Evolutionary conservation across 768 basidiomycete species (phyloP).

Genomic region (Termitomyces sp.): DNA sequence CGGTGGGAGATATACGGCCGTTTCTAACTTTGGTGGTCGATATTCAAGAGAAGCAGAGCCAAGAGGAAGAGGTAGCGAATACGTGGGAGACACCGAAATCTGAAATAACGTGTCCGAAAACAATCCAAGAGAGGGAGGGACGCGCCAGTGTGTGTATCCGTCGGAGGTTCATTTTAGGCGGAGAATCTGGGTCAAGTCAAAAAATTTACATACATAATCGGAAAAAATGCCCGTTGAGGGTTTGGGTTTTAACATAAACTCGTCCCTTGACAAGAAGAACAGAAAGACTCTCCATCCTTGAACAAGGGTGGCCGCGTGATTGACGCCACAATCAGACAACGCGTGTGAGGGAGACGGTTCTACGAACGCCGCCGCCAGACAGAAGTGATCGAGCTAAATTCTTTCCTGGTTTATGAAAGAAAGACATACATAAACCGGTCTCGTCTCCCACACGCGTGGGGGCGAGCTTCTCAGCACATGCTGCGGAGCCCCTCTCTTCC

Average conservation of each 20-base stretch:
- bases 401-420: neutral
- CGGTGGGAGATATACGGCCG: neutral
- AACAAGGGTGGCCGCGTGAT: neutral
- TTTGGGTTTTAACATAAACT: neutral
- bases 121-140: too few relatives aligned
- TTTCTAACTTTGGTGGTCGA: neutral
- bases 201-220: neutral
- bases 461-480: neutral
- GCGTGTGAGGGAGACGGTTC: neutral
- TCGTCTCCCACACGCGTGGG: neutral
- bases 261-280: neutral
- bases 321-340: constrained; percentile 8
- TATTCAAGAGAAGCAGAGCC: too few relatives aligned
- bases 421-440: neutral
- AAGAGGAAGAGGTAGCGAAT: neutral
- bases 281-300: neutral
- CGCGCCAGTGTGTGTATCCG: too few relatives aligned
- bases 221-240: neutral
- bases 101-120: too few relatives aligned
- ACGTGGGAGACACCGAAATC: neutral
- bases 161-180: neutral
- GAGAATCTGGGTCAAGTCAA: neutral
- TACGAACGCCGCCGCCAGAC: neutral
- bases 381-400: neutral
- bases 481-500: neutral